Base-by-base conservation (phyloP, 495 filamentous ascomycete genomes). In the Schizothecium vesticola region DNA sequence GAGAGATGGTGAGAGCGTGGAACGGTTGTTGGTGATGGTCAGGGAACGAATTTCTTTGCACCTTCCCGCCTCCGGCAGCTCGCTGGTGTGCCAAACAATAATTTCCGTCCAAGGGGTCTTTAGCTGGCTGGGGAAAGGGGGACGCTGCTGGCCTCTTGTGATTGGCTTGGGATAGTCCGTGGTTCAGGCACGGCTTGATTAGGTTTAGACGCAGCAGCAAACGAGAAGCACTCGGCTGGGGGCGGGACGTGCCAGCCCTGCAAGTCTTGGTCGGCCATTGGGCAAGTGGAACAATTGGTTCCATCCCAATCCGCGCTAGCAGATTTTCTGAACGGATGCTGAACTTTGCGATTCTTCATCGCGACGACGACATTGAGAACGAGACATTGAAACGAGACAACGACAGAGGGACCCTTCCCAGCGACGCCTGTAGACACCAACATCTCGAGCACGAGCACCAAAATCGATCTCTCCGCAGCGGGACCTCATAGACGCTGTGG, bases 101-200 rank as follows among this genome's bases (percentile, higher is more conserved):
- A 83, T 82, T 83, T 81, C 81, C 80, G 72, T 76, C 57, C 75
- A 77, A 80, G 76, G 75, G 75, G 73, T 71, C 71, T 56, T 68
- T 43, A 71, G 69, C 71, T 71, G 66, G 70, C 74, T 73, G 67
- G 75, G 77, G 78, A 80, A 82, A 80, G 78, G 81, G 80, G 80
- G 73, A 74, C 76, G 71, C 71, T 67, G 68, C 71, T 75, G 70
- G 69, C 71, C 70, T 67, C 63, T 71, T 56, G 62, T 81, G 73
- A 83, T 83, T 81, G 81, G 80, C 70, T 67, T 58, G 66, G 69
- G 64, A 63, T 65, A n/a, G 74, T 72, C 76, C 59, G 73, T 79
- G 78, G 78, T 70, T 69, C 72, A 74, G 71, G 74, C 70, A 74
- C 64, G 23, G 22, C 72, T 67, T 61, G 26, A 71, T 78, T 70